Conservation (phyloP, 2,329 filamentous ascomycete genomes). For the Microsporum ferrugineum region DNA sequence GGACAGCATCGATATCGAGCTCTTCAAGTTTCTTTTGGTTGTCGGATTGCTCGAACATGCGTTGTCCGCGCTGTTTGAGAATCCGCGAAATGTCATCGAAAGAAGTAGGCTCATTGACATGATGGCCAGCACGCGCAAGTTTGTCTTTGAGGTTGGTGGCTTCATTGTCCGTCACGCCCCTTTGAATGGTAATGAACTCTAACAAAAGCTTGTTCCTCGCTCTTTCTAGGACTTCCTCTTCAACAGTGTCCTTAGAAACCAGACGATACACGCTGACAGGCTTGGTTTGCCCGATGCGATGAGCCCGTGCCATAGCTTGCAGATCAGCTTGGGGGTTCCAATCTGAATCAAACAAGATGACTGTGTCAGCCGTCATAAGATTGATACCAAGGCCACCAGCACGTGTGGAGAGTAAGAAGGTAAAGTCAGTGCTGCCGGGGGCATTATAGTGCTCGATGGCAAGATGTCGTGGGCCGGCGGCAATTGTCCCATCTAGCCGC, state of each 20-base stretch:
- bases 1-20: conserved; percentile 84
- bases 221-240: conserved; percentile 92
- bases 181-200: conserved; percentile 94
- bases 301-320: conserved; percentile 95
- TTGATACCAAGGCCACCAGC: conserved; percentile 94
- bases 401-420: conserved; percentile 86
- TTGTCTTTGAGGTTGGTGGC: conserved; percentile 73
- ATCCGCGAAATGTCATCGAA: conserved; percentile 94
- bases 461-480: conserved; percentile 72
- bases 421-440: conserved; percentile 91
- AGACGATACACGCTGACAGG: conserved; percentile 94
- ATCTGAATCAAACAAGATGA: conserved; percentile 89
- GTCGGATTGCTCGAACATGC: conserved; percentile 95
- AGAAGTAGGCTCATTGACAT: conserved; percentile 65
- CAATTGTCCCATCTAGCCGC: conserved; percentile 87
- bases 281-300: conserved; percentile 92
- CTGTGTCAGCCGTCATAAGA: conserved; percentile 88
- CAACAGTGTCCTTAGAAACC: conserved; percentile 95
- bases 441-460: conserved; percentile 98
- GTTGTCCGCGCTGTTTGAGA: conserved; percentile 93
- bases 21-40: conserved; percentile 96
- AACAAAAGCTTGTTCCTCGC: conserved; percentile 95
- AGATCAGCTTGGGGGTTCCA: conserved; percentile 98
- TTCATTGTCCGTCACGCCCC: conserved; percentile 89
- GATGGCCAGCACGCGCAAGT: conserved; percentile 51